A percentile compares a stretch with the other conserved stretches of the same genome.
These are phyloP conservation scores for Lipomyces orientalis DNA, from an alignment of 805 yeast species.

Conservation along the genomic window DNA sequence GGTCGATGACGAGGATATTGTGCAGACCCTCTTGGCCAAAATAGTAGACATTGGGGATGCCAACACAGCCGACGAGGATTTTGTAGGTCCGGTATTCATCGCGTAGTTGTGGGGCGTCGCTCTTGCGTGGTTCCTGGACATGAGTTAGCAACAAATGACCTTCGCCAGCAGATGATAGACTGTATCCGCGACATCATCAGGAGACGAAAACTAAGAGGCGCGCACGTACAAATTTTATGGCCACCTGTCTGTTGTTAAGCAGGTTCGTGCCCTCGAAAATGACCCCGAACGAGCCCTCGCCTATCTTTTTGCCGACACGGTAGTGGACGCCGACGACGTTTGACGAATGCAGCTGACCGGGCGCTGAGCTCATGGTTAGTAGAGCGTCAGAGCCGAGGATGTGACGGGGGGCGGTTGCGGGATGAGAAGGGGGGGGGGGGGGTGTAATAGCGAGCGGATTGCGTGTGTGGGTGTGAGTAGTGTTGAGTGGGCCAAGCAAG, in stretches of 20 bases:
- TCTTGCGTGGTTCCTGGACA: conserved; percentile 75
- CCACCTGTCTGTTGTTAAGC: conserved; percentile 90
- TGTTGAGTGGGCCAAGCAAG: too few species aligned
- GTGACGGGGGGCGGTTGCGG: too few species aligned
- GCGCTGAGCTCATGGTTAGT: conserved; percentile 33
- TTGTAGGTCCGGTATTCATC: conserved; percentile 97
- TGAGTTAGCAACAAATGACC: neutral
- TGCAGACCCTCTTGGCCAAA: conserved; percentile 98
- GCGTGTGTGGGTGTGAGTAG: too few species aligned
- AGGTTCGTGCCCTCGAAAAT: conserved; percentile 94
- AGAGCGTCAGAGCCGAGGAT: conserved; percentile 16
- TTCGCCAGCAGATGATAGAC: neutral
- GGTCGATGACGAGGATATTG: conserved; percentile 90
- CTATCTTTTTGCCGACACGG: conserved; percentile 95
- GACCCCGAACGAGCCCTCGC: conserved; percentile 98
- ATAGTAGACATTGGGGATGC: conserved; percentile 96
- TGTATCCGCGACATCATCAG: neutral
- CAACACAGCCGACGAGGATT: conserved; percentile 77
- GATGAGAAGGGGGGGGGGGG: too few species aligned
- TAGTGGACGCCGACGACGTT: conserved; percentile 92
- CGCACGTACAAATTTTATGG: conserved; percentile 85
- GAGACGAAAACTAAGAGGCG: too few species aligned
- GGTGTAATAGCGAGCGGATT: too few species aligned
- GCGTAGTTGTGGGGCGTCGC: conserved; percentile 95
- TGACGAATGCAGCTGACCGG: conserved; percentile 49